Conservation (phyloP, 768 basidiomycete species). For the Lentinula boryana region DNA sequence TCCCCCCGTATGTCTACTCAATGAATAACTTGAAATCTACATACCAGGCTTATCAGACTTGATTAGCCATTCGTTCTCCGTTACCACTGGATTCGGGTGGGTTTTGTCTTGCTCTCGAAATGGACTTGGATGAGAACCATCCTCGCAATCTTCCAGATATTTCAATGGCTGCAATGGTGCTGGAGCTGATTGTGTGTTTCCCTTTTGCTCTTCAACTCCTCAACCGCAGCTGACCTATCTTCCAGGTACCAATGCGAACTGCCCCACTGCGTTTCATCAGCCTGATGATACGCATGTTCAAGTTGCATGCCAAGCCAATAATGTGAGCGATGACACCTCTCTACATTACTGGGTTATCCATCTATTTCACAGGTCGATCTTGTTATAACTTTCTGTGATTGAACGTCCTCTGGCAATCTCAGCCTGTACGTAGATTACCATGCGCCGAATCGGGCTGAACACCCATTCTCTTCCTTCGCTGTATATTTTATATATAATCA, state of each 20-base stretch:
- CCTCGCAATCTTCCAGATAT: constrained; percentile 12
- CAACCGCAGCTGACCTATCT: neutral
- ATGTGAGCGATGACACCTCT: constrained; percentile 13
- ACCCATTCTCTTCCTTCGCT: too few species aligned
- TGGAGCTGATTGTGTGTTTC: constrained; percentile 20
- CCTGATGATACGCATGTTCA: constrained; percentile 22
- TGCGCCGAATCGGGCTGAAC: too few species aligned
- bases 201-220: neutral
- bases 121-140: too few species aligned
- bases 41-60: neutral
- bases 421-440: too few species aligned
- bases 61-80: constrained; percentile 26
- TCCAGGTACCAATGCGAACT: constrained; percentile 21
- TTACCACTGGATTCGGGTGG: constrained; percentile 28
- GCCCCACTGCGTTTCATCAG: constrained; percentile 25
- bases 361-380: neutral
- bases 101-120: neutral
- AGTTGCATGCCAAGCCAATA: constrained; percentile 24
- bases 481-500: too few species aligned
- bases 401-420: neutral
- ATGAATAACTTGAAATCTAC: neutral
- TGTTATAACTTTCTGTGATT: constrained; percentile 6
- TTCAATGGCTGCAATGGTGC: constrained; percentile 21
- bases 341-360: neutral
- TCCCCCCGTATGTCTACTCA: constrained; percentile 21